phyloP scores from a whole-genome alignment of 495 filamentous ascomycete genomes.

The Aspergillus incahuasiensis region DNA sequence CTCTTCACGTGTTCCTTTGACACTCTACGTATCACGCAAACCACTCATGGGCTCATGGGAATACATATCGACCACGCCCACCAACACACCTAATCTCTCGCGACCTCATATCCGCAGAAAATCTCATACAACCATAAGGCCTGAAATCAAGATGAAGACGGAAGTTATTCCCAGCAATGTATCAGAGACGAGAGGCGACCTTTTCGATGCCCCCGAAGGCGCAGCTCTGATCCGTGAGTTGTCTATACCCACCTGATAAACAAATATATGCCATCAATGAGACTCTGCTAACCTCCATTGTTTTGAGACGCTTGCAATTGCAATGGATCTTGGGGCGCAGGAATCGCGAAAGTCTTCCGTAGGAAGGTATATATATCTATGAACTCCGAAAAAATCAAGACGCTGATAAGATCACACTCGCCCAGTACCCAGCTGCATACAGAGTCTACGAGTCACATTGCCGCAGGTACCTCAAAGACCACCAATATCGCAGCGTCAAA shows the following conservation, averaged over 20 bases:
- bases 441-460: slow-evolving; percentile 34
- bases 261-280: too few relatives aligned
- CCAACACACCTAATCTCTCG: neutral
- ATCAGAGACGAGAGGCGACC: slow-evolving; percentile 32
- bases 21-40: neutral
- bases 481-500: neutral
- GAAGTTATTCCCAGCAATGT: slow-evolving; percentile 2
- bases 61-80: neutral
- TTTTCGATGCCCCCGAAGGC: slow-evolving; percentile 42
- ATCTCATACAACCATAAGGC: neutral
- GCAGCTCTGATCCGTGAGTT: slow-evolving; percentile 42
- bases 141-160: neutral
- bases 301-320: slow-evolving; percentile 45
- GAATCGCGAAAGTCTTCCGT: slow-evolving; percentile 36
- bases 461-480: neutral
- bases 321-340: slow-evolving; percentile 40
- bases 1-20: neutral
- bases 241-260: neutral
- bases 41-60: neutral
- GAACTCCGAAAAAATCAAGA: neutral
- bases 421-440: slow-evolving; percentile 41
- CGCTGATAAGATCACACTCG: neutral
- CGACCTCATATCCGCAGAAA: neutral
- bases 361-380: slow-evolving; percentile 18
- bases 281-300: neutral